phyloP scores from a whole-genome alignment of 805 yeast species.

The Lachancea kluyveri region DNA sequence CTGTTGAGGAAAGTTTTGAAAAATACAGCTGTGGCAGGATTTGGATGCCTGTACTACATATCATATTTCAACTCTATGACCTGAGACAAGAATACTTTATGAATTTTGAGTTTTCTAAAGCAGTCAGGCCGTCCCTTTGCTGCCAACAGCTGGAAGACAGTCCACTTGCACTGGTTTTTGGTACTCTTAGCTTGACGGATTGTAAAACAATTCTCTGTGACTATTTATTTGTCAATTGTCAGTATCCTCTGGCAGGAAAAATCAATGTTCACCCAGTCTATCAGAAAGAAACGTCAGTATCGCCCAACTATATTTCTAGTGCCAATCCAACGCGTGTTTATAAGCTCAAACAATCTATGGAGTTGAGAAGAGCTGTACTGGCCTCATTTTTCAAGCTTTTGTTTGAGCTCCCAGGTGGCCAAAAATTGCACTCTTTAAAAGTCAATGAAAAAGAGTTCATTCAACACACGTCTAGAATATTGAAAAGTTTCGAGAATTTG shows the following conservation, averaged over 20 bases:
- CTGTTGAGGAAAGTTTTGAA: constrained; percentile 10
- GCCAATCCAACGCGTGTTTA: constrained; percentile 8
- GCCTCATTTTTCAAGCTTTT: constrained; percentile 15
- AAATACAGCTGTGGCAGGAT: constrained; percentile 6
- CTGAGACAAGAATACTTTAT: constrained; percentile 24
- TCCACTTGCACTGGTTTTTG: constrained; percentile 2
- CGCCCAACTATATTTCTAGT: constrained; percentile 15
- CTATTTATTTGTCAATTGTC: constrained; percentile 7
- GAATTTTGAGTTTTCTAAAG: neutral
- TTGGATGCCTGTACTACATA: constrained; percentile 24
- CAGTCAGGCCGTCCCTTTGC: neutral
- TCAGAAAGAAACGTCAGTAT: constrained; percentile 12
- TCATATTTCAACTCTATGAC: constrained; percentile 18
- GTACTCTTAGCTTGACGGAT: constrained; percentile 1
- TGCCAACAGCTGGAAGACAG: constrained; percentile 1
- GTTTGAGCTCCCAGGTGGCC: constrained; percentile 13
- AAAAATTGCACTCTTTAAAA: constrained; percentile 11
- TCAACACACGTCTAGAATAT: constrained; percentile 8
- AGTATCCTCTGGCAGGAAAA: constrained; percentile 2
- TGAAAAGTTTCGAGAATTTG: constrained; percentile 13
- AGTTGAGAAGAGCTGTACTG: constrained; percentile 17
- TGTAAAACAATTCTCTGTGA: constrained; percentile 4
- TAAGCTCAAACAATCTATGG: constrained; percentile 15
- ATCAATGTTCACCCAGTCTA: constrained; percentile 17
- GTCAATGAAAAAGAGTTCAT: constrained; percentile 13